Base-by-base conservation (phyloP, 176 grass and related monocot genomes). In the Puya raimondii region DNA sequence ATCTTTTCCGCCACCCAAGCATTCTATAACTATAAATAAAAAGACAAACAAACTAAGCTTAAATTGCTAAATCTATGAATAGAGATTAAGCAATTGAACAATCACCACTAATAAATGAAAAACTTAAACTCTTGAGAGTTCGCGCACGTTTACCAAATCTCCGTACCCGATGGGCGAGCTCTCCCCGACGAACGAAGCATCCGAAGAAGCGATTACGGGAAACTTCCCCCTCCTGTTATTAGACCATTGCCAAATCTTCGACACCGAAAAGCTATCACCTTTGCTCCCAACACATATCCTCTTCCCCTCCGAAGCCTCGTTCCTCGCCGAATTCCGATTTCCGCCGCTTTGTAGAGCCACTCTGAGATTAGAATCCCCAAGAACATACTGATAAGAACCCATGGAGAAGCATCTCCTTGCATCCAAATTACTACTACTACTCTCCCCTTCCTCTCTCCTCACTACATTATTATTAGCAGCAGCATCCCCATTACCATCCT, bases 171-270 rank as follows among this genome's bases (percentile, higher is more conserved):
- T 83, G 26, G 92, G 88, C 64, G 86, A 81, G 72, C 78, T 85
- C 50, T 72, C 80, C 0, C 78, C 72, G 49, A 85, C 72, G 10
- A 81, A 86, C 49, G 80, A 78, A 71, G 84, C 78, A 77, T 91
- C 81, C 0, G 76, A 91, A 58, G 80, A 64, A 71, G 76, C 20
- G 71, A 79, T 77, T 18, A 71, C 64, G 20, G 80, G 81, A 53
- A 92, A 73, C 79, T 91, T 82, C 52, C 81, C 81, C 67, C 82
- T 89, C 2, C 4, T 42, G 33, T 91, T 70, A 79, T 84, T 80
- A 78, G 86, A 80, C 92, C 92, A 84, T 66, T 91, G 81, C 92
- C 92, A 96, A 75, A 96, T 91, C 70, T 91, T 96, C 0, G 88
- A 96, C 67, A 91, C 82, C 1, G 92, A 96, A 71, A 96, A 87